Conservation (phyloP, 495 filamentous ascomycete species). For the Aspergillus panamensis region DNA sequence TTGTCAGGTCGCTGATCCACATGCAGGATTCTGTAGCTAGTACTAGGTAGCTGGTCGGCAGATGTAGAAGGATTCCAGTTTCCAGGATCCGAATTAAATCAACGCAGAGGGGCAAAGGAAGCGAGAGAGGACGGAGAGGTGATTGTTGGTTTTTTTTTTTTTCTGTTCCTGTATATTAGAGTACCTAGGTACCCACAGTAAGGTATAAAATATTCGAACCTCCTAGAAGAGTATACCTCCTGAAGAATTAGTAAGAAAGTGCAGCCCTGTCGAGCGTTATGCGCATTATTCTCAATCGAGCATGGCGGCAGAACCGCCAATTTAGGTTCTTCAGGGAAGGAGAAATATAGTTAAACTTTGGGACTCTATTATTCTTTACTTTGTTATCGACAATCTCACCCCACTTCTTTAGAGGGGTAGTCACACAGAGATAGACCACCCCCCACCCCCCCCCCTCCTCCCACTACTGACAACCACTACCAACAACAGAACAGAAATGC, state of each 20-base stretch:
- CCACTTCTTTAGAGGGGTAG: not conserved
- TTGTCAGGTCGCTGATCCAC: not conserved
- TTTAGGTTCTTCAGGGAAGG: not conserved
- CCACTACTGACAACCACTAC: not conserved
- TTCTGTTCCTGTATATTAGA: no score
- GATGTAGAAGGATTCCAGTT: not conserved
- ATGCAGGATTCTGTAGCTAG: not conserved
- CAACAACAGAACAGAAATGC: not conserved
- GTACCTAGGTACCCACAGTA: no score
- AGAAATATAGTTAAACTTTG: no score
- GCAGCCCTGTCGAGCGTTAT: not conserved
- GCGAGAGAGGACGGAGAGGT: no score
- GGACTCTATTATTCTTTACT: not conserved
- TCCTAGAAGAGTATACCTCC: no score
- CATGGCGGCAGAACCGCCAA: not conserved
- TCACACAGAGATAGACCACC: not conserved
- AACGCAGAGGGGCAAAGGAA: no score
- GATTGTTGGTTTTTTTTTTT: no score
- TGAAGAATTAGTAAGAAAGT: not conserved
- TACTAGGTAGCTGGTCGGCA: not conserved
- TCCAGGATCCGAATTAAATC: not conserved
- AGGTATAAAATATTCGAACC: no score
- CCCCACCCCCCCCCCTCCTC: no score
- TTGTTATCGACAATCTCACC: not conserved
- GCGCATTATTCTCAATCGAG: not conserved